Conservation (phyloP, 179 eudicot species). For the Drosera spatulata region DNA sequence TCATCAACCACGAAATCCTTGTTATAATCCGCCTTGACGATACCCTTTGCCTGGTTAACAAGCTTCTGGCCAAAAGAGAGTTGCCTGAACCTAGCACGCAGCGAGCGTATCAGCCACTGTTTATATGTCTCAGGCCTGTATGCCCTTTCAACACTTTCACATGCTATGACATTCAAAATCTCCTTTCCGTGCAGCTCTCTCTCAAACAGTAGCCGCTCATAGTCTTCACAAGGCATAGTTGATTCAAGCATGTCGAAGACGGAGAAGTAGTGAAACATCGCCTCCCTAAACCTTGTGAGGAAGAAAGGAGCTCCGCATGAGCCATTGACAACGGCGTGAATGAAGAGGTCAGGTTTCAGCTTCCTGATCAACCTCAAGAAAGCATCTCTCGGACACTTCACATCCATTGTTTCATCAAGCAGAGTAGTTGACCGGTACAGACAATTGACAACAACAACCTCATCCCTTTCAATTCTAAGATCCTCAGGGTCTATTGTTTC, state of each 20-base stretch:
- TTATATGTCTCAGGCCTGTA: slow-evolving; percentile 16
- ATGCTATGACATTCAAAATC: slow-evolving; percentile 17
- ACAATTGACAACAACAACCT: slow-evolving; percentile 27
- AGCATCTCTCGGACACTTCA: slow-evolving; percentile 25
- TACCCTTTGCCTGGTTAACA: slow-evolving; percentile 5
- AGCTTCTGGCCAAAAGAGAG: slow-evolving; percentile 16
- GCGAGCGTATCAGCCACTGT: slow-evolving; percentile 17
- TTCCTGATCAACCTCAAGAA: slow-evolving; percentile 28
- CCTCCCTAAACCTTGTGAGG: slow-evolving; percentile 31
- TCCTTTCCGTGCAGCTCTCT: slow-evolving; percentile 19
- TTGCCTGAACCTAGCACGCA: slow-evolving; percentile 15
- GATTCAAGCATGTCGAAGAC: slow-evolving; percentile 34
- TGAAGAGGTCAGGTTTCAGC: slow-evolving; percentile 25
- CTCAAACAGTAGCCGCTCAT: slow-evolving; percentile 23
- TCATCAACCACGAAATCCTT: slow-evolving; percentile 37
- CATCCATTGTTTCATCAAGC: slow-evolving; percentile 31
- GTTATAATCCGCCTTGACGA: slow-evolving; percentile 19
- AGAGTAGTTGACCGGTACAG: slow-evolving; percentile 21
- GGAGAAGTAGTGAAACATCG: slow-evolving; percentile 23
- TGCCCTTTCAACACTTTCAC: slow-evolving; percentile 19
- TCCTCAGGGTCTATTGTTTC: slow-evolving; percentile 23
- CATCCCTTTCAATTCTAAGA: slow-evolving; percentile 25
- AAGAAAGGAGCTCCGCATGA: slow-evolving; percentile 30
- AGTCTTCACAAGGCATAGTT: slow-evolving; percentile 17
- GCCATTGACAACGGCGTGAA: slow-evolving; percentile 33